Base-by-base conservation (phyloP, 148 eudicot genomes). In the Fagopyrum esculentum region DNA sequence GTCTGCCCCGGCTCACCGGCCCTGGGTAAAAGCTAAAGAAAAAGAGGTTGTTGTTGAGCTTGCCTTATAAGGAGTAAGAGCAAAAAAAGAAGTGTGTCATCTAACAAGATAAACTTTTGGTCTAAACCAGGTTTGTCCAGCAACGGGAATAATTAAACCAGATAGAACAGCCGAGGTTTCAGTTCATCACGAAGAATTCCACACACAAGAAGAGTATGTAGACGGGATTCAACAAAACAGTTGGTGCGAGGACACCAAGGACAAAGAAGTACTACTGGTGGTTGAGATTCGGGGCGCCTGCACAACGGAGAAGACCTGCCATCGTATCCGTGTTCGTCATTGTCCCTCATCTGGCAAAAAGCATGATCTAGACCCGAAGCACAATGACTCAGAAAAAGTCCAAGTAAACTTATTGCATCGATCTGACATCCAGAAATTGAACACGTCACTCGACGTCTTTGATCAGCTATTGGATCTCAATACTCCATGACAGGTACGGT, bases 181-280 rank as follows among this genome's bases (percentile, higher is more conserved):
- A 46, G 85, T 96, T 81, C 88, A 83, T 73, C 90, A 88, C 16
- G 89, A 90, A 75, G 88, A 89, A 57, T 86, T 85, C 84, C 88
- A 90, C 74, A 88, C 91, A 19, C 69, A 82, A 40, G 98, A 85
- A 76, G 93, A 89, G 79, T 92, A 82, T 77, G 89, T 96, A 5
- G 99, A 96, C 77, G 99, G 99, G 44, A 81, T 87, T 59, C 89
- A 89, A 4, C 83, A 79, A 76, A 96, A 88, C 86, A 85, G 87
- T 72, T 92, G 99, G 98, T 96, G 98, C 69, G 99, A 96, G 86
- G 97, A 96, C 79, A 87, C 89, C 49, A 85, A 90, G 66, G 99
- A 92, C 82, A 89, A 85, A 78, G 99, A 90, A 82, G 91, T 86
- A 47, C 89, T 92, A 15, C 77, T 96, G 74, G 80, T 80, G 77